These are phyloP conservation scores for Hypomyces perniciosus DNA, from an alignment of 2,329 filamentous ascomycete genomes.

Conservation along the genomic window DNA sequence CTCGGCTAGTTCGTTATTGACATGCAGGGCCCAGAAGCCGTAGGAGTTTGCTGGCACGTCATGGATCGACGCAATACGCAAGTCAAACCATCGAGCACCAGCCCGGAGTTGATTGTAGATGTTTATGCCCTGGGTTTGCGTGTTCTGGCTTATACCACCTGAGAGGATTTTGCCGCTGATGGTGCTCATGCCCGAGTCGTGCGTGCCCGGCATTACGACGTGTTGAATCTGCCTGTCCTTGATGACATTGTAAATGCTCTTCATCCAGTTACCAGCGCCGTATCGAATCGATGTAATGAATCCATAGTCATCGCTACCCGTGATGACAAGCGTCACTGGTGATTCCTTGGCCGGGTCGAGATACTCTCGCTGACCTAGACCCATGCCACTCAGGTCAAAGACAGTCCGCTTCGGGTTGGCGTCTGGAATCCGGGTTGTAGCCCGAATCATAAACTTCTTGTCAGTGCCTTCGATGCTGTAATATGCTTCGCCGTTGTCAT, in stretches of 20 bases:
- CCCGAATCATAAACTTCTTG: constrained; percentile 25
- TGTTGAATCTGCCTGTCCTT: constrained; percentile 36
- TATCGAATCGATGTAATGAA: constrained; percentile 26
- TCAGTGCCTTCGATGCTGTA: constrained; percentile 25
- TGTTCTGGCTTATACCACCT: constrained; percentile 34
- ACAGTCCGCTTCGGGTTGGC: constrained; percentile 22
- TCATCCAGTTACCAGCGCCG: constrained; percentile 28
- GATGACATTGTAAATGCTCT: constrained; percentile 26
- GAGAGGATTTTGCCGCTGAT: constrained; percentile 30
- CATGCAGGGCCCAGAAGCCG: constrained; percentile 37
- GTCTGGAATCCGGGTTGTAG: constrained; percentile 25
- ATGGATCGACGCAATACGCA: constrained; percentile 34
- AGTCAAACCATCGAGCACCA: constrained; percentile 43
- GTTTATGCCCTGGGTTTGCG: constrained; percentile 39
- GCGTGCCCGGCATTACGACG: constrained; percentile 42
- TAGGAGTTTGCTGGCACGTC: constrained; percentile 12
- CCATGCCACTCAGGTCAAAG: constrained; percentile 26
- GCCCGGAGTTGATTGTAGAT: constrained; percentile 39
- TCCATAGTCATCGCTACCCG: constrained; percentile 27
- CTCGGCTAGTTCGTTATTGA: constrained; percentile 28
- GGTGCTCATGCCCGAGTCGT: constrained; percentile 43
- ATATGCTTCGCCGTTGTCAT: constrained; percentile 28
- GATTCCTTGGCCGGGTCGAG: constrained; percentile 24
- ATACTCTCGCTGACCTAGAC: constrained; percentile 29
- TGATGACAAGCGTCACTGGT: constrained; percentile 29